Conservation (phyloP, 129 eudicot genomes). For the Artemisia annua region DNA sequence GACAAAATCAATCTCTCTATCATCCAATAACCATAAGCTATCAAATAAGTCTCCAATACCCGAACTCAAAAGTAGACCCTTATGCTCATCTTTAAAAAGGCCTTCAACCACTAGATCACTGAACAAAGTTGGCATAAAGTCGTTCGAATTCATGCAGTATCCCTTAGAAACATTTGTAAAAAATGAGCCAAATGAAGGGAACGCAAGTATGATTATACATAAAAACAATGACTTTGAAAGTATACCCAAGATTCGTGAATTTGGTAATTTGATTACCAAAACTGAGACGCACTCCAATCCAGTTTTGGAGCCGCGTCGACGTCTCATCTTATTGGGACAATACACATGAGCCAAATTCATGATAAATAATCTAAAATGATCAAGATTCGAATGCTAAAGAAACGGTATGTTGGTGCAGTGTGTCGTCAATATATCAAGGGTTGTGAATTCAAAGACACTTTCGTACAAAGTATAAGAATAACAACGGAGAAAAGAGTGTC, state of each 20-base stretch:
- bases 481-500: background rate
- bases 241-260: constrained; percentile 42
- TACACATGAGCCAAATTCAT: constrained; percentile 44
- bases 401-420: background rate
- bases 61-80: constrained; percentile 45
- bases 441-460: too few relatives aligned
- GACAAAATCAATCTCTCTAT: constrained; percentile 42
- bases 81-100: constrained; percentile 43
- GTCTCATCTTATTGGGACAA: constrained; percentile 23
- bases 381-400: constrained; percentile 19
- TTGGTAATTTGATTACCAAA: constrained; percentile 49
- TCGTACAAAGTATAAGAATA: background rate
- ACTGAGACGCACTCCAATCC: constrained; percentile 16
- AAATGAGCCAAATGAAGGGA: constrained; percentile 50
- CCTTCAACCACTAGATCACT: constrained; percentile 53
- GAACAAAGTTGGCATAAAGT: constrained; percentile 33
- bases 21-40: constrained; percentile 39
- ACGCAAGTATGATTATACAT: constrained; percentile 42
- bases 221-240: constrained; percentile 54
- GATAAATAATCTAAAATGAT: background rate
- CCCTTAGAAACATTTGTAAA: constrained; percentile 20
- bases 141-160: background rate
- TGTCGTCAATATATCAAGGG: too few relatives aligned
- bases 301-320: constrained; percentile 13
- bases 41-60: constrained; percentile 25